Evolutionary conservation across 768 basidiomycete genomes (phyloP).

Genomic region (Tricholoma sp.): DNA sequence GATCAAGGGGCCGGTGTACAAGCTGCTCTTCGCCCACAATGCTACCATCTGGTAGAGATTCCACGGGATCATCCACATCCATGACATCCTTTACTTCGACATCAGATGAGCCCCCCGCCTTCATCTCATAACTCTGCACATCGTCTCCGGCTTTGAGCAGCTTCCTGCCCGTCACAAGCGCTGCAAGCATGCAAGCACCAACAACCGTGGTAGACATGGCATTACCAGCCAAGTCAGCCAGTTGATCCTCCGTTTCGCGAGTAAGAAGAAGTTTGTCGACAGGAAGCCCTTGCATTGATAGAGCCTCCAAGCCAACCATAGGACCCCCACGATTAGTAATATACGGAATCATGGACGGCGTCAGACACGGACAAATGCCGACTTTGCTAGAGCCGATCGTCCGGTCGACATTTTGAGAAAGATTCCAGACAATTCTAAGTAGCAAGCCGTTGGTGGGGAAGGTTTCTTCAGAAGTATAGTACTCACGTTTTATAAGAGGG

Average conservation of each 20-base stretch:
- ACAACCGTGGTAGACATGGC: constrained; percentile 98
- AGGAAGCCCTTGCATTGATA: constrained; percentile 92
- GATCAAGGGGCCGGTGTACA: constrained; percentile 56
- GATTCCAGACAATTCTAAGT: constrained; percentile 83
- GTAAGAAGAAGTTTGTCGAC: constrained; percentile 89
- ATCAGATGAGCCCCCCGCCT: constrained; percentile 34
- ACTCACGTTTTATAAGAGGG: constrained; percentile 85
- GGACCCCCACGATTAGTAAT: constrained; percentile 95
- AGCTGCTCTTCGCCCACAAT: constrained; percentile 74
- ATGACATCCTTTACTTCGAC: constrained; percentile 35
- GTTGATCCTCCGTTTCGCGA: constrained; percentile 87
- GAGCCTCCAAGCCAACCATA: constrained; percentile 88
- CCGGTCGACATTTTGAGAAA: constrained; percentile 95
- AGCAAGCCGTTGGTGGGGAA: constrained; percentile 7
- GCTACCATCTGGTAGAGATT: constrained; percentile 33
- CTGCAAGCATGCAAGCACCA: constrained; percentile 82
- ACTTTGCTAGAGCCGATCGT: constrained; percentile 74
- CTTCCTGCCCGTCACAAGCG: constrained; percentile 61
- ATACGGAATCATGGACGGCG: constrained; percentile 95
- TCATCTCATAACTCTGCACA: constrained; percentile 61
- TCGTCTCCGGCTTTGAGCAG: constrained; percentile 67
- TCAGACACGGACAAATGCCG: constrained; percentile 90
- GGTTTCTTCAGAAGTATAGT: constrained; percentile 4
- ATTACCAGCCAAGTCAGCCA: constrained; percentile 93
- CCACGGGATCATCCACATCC: constrained; percentile 38